A percentile compares a stretch with the other conserved stretches of the same genome.
phyloP scores from a whole-genome alignment of 306 rosid species.

The Quercus aquifolioides region DNA sequence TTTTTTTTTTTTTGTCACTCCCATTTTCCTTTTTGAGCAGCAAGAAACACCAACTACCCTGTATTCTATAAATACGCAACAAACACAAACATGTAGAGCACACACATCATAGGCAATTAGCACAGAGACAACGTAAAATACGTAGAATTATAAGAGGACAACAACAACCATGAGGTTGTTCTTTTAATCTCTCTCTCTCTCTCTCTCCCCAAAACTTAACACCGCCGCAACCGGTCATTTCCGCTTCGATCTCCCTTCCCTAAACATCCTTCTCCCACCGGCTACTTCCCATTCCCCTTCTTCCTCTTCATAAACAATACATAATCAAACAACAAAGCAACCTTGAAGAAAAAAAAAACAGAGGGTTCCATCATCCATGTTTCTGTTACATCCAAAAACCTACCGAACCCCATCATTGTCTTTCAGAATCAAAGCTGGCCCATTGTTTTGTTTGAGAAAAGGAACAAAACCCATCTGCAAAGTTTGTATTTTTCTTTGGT shows the following conservation, averaged over 20 bases:
- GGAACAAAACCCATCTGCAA: neutral
- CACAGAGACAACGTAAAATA: neutral
- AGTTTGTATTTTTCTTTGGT: neutral
- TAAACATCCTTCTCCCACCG: neutral
- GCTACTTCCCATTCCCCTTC: neutral
- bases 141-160: neutral
- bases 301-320: neutral
- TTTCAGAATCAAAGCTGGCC: neutral
- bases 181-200: neutral
- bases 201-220: conserved; percentile 1
- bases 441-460: neutral
- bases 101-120: no score
- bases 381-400: neutral
- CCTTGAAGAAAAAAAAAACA: neutral
- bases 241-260: neutral
- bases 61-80: neutral
- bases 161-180: conserved; percentile 12
- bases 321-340: neutral
- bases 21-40: neutral
- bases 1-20: no score
- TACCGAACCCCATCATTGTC: neutral
- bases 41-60: neutral
- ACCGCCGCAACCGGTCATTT: neutral
- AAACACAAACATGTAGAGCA: no score
- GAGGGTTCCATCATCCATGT: neutral